These are phyloP conservation scores for Parsonsia alboflavescens DNA, from an alignment of 257 asterid genomes.

Conservation along the genomic window DNA sequence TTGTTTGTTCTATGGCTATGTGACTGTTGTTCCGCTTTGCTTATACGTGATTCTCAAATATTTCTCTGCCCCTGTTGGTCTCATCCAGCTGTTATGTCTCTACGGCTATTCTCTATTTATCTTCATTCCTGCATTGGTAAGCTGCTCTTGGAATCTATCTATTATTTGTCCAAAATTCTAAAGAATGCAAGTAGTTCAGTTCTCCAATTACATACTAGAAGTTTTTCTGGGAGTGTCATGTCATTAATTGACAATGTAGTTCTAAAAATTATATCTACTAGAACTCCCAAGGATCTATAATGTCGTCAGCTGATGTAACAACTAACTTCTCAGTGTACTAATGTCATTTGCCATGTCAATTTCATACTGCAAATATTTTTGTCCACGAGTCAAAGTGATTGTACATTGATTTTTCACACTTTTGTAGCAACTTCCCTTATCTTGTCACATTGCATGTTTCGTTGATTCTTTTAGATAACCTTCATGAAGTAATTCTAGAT, in stretches of 20 bases:
- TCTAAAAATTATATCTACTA: background rate
- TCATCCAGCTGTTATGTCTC: conserved; percentile 84
- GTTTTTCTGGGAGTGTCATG: background rate
- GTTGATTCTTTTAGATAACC: background rate
- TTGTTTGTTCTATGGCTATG: conserved; percentile 93
- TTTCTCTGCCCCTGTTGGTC: conserved; percentile 93
- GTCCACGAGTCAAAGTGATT: background rate
- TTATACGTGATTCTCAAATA: conserved; percentile 81
- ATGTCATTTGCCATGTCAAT: background rate
- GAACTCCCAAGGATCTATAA: background rate
- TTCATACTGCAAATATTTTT: background rate
- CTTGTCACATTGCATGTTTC: background rate
- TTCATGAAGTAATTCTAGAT: background rate
- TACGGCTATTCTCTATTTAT: conserved; percentile 90
- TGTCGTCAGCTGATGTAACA: background rate
- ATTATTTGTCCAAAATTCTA: background rate
- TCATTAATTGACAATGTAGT: background rate
- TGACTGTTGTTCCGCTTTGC: conserved; percentile 67
- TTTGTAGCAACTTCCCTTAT: background rate
- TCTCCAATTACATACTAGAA: background rate
- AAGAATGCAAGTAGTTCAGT: background rate
- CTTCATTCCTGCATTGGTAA: conserved; percentile 98
- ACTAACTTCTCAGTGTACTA: background rate
- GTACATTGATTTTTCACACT: background rate
- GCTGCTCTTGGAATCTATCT: conserved; percentile 20